These are phyloP conservation scores for Ogataea angusta DNA, from an alignment of 805 yeast genomes.

Conservation along the genomic window DNA sequence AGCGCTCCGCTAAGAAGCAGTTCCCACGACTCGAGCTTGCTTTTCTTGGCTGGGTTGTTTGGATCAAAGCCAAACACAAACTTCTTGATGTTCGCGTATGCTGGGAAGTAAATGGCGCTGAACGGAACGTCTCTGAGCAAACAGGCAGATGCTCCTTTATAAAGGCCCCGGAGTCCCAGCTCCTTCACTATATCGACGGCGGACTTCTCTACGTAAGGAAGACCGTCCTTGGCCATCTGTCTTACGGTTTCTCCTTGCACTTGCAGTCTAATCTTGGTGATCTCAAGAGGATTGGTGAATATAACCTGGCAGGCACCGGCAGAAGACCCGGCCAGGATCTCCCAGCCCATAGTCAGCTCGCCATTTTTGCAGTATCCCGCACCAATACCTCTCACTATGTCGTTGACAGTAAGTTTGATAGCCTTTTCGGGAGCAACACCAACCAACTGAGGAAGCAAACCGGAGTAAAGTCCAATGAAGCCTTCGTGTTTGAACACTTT, in stretches of 20 bases:
- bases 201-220: slow-evolving; percentile 37
- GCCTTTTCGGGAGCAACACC: slow-evolving; percentile 99
- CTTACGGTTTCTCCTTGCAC: slow-evolving; percentile 73
- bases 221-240: slow-evolving; percentile 35
- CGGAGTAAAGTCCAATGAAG: slow-evolving; percentile 80
- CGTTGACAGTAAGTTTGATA: slow-evolving; percentile 91
- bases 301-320: slow-evolving; percentile 98
- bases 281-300: slow-evolving; percentile 94
- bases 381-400: slow-evolving; percentile 72
- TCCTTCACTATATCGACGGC: slow-evolving; percentile 74
- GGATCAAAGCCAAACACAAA: slow-evolving; percentile 83
- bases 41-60: slow-evolving; percentile 51
- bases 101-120: slow-evolving; percentile 94
- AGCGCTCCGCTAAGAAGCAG: slow-evolving; percentile 83
- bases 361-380: slow-evolving; percentile 49
- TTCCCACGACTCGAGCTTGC: slow-evolving; percentile 74
- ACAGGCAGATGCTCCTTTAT: slow-evolving; percentile 91
- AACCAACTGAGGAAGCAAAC: slow-evolving; percentile 87
- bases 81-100: slow-evolving; percentile 89
- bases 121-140: slow-evolving; percentile 93
- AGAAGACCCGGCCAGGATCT: slow-evolving; percentile 82
- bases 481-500: slow-evolving; percentile 81
- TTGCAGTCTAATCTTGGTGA: slow-evolving; percentile 91
- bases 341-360: slow-evolving; percentile 53
- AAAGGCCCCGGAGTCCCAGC: slow-evolving; percentile 80